These are phyloP conservation scores for Parachaetomium inaequale DNA, from an alignment of 495 filamentous ascomycete genomes.

Conservation along the genomic window DNA sequence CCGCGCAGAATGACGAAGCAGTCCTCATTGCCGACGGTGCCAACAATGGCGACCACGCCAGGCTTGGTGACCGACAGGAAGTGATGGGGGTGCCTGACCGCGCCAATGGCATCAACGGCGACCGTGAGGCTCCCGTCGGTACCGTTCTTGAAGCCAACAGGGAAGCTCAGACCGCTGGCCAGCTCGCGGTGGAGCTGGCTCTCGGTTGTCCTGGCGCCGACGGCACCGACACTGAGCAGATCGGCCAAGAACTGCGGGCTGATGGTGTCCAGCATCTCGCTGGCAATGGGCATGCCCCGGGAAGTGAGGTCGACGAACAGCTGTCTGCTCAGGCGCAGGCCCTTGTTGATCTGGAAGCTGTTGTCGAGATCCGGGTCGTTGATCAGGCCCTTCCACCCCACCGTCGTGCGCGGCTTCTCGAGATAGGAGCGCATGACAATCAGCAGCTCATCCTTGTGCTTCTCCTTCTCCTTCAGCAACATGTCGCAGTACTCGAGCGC, in stretches of 20 bases:
- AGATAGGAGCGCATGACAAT: slow-evolving; percentile 99
- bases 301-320: slow-evolving; percentile 92
- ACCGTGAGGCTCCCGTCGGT: slow-evolving; percentile 89
- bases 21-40: slow-evolving; percentile 93
- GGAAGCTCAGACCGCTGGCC: slow-evolving; percentile 91
- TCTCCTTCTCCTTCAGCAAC: slow-evolving; percentile 76
- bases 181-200: slow-evolving; percentile 93
- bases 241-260: slow-evolving; percentile 98
- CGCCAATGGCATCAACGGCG: slow-evolving; percentile 94
- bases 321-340: slow-evolving; percentile 78
- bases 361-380: slow-evolving; percentile 99
- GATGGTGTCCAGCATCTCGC: slow-evolving; percentile 98
- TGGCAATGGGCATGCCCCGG: slow-evolving; percentile 96
- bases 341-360: slow-evolving; percentile 99
- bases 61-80: slow-evolving; percentile 99
- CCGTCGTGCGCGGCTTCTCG: slow-evolving; percentile 97
- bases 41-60: slow-evolving; percentile 92
- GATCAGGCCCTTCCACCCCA: slow-evolving; percentile 99
- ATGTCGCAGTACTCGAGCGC: slow-evolving; percentile 92
- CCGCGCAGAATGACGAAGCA: slow-evolving; percentile 97
- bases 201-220: slow-evolving; percentile 94
- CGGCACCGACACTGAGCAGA: slow-evolving; percentile 82
- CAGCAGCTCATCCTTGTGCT: slow-evolving; percentile 82
- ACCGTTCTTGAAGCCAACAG: slow-evolving; percentile 99
- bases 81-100: slow-evolving; percentile 89